Conservation (phyloP, 345 rosid genomes). For the Limnanthes douglasii region DNA sequence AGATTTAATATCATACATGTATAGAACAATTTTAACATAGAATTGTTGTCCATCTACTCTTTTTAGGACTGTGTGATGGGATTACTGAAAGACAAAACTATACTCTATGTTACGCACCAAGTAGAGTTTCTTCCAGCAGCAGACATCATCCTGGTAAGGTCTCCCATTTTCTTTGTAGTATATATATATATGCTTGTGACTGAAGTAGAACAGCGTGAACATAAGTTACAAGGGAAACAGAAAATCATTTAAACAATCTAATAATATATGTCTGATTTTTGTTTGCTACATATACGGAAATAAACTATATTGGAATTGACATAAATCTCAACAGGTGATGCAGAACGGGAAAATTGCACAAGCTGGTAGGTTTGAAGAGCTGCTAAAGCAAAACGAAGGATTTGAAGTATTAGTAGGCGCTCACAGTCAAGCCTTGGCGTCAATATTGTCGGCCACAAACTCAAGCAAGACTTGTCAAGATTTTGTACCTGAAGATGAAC, state of each 20-base stretch:
- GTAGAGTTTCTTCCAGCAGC: constrained; percentile 95
- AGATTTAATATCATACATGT: too few species aligned
- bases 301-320: background rate
- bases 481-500: constrained; percentile 16
- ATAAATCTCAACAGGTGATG: constrained; percentile 49
- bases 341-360: constrained; percentile 78
- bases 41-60: background rate
- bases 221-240: background rate
- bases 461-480: constrained; percentile 34
- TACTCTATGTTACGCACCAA: constrained; percentile 88
- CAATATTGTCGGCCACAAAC: constrained; percentile 42
- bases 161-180: background rate
- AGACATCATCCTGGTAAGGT: constrained; percentile 75
- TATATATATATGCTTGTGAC: too few species aligned
- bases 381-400: constrained; percentile 63
- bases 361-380: constrained; percentile 65
- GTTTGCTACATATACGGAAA: background rate
- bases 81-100: constrained; percentile 55
- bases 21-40: too few species aligned
- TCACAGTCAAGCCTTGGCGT: constrained; percentile 65
- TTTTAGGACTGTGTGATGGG: constrained; percentile 86
- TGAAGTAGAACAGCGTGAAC: background rate
- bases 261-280: too few species aligned
- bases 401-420: constrained; percentile 90
- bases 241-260: background rate